Evolutionary conservation across 2,329 filamentous ascomycete species (phyloP), one percentile per base, ranked within the genome.

Genomic region (Botrytis medusae): DNA sequence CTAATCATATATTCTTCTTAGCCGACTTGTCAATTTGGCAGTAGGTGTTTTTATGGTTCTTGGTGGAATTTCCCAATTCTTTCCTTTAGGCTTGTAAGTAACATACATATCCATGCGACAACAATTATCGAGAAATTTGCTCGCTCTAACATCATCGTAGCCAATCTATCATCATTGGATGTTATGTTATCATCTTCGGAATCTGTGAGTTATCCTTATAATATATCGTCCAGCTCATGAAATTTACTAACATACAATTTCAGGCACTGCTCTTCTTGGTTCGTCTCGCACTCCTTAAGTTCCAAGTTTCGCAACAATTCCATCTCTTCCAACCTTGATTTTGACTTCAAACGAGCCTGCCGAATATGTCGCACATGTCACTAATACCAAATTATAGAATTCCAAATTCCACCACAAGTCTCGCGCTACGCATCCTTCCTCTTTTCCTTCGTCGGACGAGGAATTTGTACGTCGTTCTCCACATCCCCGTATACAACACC

Each of bases 341-440:
- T 42, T 7, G 34, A 42, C 18, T 32, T 25, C 25, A 42, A 54
- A 68, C 22, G 4, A 68, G 18, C 46, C 48, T 29, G 25, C 7
- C n/a, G 64, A 51, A 60, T 5, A 7, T 25, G 42, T 25, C 60
- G 37, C 40, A 20, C n/a, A 48, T 51, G 20, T 42, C 25, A 46
- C 62, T 48, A 65, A 42, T 42, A 32, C n/a, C 34, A 54, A 73
- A 20, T 18, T 32, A 65, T 57, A 69, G 96, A 99, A 84, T 97
- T 98, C 86, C 92, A 97, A 84, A 95, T 98, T 79, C 95, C 96
- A 69, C 93, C 95, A 74, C 95, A 97, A 82, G 88, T 97, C 72
- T 92, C 94, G 74, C 92, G 94, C 84, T 97, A 98, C 86, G 95
- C 94, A 72, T 97, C 94, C 18, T 99, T 99, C 87, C 91, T 98